Conservation (phyloP, 495 filamentous ascomycete species). For the Xylaria acuta region DNA sequence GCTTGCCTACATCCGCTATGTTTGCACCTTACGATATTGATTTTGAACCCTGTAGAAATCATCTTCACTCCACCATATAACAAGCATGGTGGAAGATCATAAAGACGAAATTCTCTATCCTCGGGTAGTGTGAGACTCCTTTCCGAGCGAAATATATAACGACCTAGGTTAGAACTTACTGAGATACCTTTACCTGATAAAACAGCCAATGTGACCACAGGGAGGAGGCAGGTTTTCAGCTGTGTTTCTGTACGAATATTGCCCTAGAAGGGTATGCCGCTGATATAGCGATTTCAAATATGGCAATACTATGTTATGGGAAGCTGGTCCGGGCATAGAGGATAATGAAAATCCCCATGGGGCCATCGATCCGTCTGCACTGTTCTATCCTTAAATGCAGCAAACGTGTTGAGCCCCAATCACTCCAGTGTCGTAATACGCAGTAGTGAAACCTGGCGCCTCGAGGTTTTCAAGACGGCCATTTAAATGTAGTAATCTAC, state of each 20-base stretch:
- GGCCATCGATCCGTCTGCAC: background rate
- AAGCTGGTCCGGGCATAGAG: background rate
- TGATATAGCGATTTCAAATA: background rate
- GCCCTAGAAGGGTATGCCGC: background rate
- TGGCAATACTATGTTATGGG: background rate
- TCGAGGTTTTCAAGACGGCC: background rate
- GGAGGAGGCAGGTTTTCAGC: background rate
- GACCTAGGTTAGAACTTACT: background rate
- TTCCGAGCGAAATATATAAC: background rate
- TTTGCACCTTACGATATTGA: background rate
- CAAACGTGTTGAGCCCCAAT: background rate
- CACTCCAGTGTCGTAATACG: background rate
- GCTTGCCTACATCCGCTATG: background rate
- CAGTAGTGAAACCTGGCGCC: background rate
- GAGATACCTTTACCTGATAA: background rate
- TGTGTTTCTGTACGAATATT: background rate
- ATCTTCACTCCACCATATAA: background rate
- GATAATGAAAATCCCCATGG: background rate
- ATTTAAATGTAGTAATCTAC: background rate
- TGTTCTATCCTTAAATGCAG: background rate
- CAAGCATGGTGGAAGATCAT: background rate
- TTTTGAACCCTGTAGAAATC: background rate
- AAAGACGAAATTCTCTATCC: background rate
- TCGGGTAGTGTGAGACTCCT: background rate
- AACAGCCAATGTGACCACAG: background rate